Conservation (phyloP, 768 basidiomycete genomes). For the Russula ochroleuca region DNA sequence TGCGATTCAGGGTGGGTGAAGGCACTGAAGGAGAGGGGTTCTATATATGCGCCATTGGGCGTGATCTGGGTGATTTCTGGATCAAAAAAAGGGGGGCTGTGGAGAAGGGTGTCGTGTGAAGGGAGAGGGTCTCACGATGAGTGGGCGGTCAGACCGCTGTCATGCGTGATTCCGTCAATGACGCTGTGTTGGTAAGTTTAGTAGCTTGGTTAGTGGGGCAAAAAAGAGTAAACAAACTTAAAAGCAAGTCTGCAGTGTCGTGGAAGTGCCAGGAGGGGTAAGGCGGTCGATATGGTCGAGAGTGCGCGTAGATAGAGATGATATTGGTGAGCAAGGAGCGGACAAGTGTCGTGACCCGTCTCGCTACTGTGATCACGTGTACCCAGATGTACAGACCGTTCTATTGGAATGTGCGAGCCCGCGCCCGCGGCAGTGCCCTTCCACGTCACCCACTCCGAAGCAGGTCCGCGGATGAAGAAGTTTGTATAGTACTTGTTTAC, state of each 20-base stretch:
- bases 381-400: too few relatives aligned
- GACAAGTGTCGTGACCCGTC: too few relatives aligned
- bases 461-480: too few relatives aligned
- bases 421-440: too few relatives aligned
- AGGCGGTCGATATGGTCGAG: constrained; percentile 71
- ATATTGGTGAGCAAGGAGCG: not conserved
- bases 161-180: constrained; percentile 59
- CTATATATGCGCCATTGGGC: constrained; percentile 57
- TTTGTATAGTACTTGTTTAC: too few relatives aligned
- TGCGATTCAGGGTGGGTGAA: constrained; percentile 51
- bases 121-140: constrained; percentile 44
- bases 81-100: not conserved
- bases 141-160: constrained; percentile 54
- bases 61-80: constrained; percentile 40
- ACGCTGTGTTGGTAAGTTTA: constrained; percentile 41
- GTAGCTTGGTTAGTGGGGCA: too few relatives aligned
- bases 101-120: not conserved
- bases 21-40: constrained; percentile 68
- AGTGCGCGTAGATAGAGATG: constrained; percentile 38
- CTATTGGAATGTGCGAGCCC: too few relatives aligned
- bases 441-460: too few relatives aligned
- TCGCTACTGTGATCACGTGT: too few relatives aligned
- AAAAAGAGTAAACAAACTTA: constrained; percentile 40
- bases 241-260: constrained; percentile 55
- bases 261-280: constrained; percentile 59